Conservation (phyloP, 176 grass and related monocot species). For the Aegilops sharonensis region DNA sequence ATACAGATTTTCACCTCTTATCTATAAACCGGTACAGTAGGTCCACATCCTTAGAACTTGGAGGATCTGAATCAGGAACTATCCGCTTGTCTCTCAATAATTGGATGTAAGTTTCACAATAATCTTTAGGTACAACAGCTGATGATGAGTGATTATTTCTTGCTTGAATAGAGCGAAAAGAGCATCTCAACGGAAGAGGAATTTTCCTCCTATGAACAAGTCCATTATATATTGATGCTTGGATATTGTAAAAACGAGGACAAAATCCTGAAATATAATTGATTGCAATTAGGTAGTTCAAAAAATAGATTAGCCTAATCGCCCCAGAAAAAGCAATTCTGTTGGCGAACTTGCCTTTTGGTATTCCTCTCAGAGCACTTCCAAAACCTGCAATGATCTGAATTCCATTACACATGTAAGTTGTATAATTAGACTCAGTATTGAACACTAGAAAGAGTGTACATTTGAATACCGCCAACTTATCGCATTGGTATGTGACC, state of each 20-base stretch:
- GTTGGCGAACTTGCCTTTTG: constrained; percentile 52
- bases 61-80: constrained; percentile 80
- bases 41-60: constrained; percentile 70
- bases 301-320: not conserved
- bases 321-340: not conserved
- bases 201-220: constrained; percentile 23
- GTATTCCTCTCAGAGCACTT: constrained; percentile 32
- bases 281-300: constrained; percentile 18
- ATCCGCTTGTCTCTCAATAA: constrained; percentile 67
- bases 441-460: not conserved
- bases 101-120: constrained; percentile 50
- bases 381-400: constrained; percentile 69
- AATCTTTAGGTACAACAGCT: constrained; percentile 39
- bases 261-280: constrained; percentile 45
- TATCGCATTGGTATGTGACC: not conserved
- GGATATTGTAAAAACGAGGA: constrained; percentile 28
- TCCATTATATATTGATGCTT: constrained; percentile 24
- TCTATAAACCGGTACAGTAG: constrained; percentile 73
- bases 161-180: constrained; percentile 36
- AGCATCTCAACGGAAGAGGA: constrained; percentile 31
- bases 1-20: constrained; percentile 46
- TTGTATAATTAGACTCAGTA: constrained; percentile 16
- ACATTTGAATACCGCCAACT: not conserved
- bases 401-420: constrained; percentile 31
- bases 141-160: constrained; percentile 39